Evolutionary conservation across 139 green algal genomes (phyloP), one percentile per base, ranked within the genome.

Genomic region (Picochlorum sp.): DNA sequence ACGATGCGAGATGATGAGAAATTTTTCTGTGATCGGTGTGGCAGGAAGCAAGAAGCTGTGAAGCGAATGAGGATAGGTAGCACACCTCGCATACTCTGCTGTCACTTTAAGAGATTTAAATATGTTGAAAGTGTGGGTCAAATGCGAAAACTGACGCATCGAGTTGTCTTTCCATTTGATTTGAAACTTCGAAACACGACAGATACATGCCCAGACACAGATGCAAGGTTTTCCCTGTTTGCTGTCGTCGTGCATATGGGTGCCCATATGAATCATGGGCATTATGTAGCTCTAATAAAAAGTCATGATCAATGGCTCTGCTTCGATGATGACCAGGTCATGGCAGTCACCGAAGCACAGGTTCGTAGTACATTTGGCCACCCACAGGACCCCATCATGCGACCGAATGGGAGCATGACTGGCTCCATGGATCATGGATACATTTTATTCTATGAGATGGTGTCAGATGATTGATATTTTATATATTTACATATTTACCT

Each of bases 71-170:
- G 70, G n/a, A 44, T 81, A 63, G 50, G 38, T 38, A 65, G 70
- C 41, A 66, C 86, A 24, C 92, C 92, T 3, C 67, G 75, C 14
- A 83, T 95, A 50, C 82, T 98, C 24, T 89, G 90, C 56, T 74
- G 97, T 60, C 92, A 98, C 74, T 79, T 98, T 16, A 97, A 97
- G 72, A 81, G 92, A 16, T 98, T 97, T 81, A 97, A 97, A 63
- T 96, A 95, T 76, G 74, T 89, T 11, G 87, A 90, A 72, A 68
- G 79, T 67, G 58, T 87, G 49, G 76, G 44, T 65, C 86, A 84
- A 68, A 70, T 92, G 73, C 81, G 81, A 63, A 99, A 99, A 80
- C 85, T 99, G 28, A 92, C 88, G 69, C 90, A 99, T 69, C 81
- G 93, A 0, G 93, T 99, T 38, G 91, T 95, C 26, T 99, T 99